These are phyloP conservation scores for Casuarina cunninghamiana DNA, from an alignment of 306 rosid genomes.

Conservation along the genomic window DNA sequence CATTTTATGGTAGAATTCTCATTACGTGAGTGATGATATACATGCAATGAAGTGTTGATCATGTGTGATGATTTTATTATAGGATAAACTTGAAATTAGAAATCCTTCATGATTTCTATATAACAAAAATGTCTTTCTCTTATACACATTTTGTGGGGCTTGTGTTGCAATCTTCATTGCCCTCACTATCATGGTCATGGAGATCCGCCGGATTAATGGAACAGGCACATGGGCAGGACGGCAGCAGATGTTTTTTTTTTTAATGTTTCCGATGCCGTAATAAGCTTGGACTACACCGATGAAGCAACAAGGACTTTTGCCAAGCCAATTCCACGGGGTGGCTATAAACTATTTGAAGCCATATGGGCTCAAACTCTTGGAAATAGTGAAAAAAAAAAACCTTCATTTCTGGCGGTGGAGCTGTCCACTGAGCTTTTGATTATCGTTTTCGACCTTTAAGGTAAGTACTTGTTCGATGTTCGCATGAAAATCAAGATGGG, in stretches of 20 bases:
- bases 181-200: background rate
- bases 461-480: background rate
- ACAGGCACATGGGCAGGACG: slow-evolving; percentile 64
- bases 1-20: no score
- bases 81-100: no score
- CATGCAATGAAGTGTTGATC: no score
- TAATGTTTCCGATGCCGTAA: slow-evolving; percentile 55
- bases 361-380: slow-evolving; percentile 5
- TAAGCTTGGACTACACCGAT: slow-evolving; percentile 42
- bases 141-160: background rate
- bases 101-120: no score
- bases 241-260: slow-evolving; percentile 56
- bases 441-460: background rate
- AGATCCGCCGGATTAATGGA: background rate
- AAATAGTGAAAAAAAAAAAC: background rate
- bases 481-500: no score
- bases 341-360: background rate
- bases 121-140: no score
- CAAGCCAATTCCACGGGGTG: background rate
- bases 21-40: no score
- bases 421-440: background rate
- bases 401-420: background rate
- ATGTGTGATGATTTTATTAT: no score
- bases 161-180: background rate
- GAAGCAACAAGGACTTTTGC: slow-evolving; percentile 24